phyloP scores from a whole-genome alignment of 495 filamentous ascomycete genomes.

The Neurospora sp. region DNA sequence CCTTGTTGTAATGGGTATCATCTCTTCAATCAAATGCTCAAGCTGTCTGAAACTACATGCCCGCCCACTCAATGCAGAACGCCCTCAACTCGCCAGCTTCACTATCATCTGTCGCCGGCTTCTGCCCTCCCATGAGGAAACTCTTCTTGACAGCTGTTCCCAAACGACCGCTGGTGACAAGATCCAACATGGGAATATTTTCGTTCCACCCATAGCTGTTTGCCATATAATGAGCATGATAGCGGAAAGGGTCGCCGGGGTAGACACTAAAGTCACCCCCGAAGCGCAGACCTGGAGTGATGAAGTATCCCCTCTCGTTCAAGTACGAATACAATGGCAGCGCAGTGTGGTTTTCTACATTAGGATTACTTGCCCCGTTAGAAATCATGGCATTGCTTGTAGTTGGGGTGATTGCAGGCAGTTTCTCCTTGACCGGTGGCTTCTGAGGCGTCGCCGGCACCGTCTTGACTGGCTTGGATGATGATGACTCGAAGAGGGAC shows the following conservation, averaged over 20 bases:
- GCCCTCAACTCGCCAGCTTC: conserved; percentile 14
- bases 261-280: conserved; percentile 91
- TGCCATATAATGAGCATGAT: conserved; percentile 86
- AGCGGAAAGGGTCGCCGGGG: conserved; percentile 87
- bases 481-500: conserved; percentile 34
- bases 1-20: background rate
- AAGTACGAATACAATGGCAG: conserved; percentile 66
- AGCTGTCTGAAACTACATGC: conserved; percentile 12
- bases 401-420: conserved; percentile 17
- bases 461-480: conserved; percentile 5
- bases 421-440: background rate
- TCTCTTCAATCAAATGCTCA: background rate
- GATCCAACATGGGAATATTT: conserved; percentile 68
- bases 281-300: conserved; percentile 86
- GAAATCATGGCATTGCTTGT: conserved; percentile 19
- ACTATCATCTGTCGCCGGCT: background rate
- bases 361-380: conserved; percentile 17
- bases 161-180: conserved; percentile 76
- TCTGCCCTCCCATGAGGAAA: conserved; percentile 68
- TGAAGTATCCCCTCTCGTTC: conserved; percentile 70
- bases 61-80: conserved; percentile 29
- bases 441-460: background rate
- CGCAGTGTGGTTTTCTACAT: conserved; percentile 22
- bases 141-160: conserved; percentile 95
- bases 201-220: conserved; percentile 76